Evolutionary conservation across 768 basidiomycete species (phyloP).

Genomic region (Xerocomellus intermedius): DNA sequence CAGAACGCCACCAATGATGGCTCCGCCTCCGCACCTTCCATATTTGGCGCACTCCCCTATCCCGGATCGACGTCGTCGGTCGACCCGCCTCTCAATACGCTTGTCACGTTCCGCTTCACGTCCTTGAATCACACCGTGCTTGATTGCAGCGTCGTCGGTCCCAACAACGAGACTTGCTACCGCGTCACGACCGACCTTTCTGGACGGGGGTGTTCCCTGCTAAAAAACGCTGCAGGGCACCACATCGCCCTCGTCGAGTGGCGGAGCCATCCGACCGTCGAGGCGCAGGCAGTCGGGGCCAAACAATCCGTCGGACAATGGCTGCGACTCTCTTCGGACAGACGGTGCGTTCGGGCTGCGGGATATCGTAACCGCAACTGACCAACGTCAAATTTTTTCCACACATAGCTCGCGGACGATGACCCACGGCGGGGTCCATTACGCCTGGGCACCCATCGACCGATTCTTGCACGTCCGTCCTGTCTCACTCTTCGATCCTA

Average conservation of each 20-base stretch:
- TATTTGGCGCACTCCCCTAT: conserved; percentile 65
- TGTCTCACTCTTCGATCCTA: too few species aligned
- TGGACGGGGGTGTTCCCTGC: conserved; percentile 51
- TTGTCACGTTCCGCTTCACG: conserved; percentile 49
- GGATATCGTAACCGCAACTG: background rate
- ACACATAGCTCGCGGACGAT: conserved; percentile 46
- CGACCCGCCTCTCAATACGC: conserved; percentile 31
- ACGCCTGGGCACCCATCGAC: conserved; percentile 56
- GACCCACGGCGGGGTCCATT: conserved; percentile 48
- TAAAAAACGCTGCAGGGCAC: conserved; percentile 48
- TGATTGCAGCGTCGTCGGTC: conserved; percentile 53
- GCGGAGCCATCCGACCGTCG: conserved; percentile 47
- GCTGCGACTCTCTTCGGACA: conserved; percentile 51
- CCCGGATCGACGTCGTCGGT: conserved; percentile 30
- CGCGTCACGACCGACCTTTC: conserved; percentile 45
- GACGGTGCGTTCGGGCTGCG: conserved; percentile 32
- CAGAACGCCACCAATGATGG: conserved; percentile 20
- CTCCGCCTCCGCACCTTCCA: conserved; percentile 39
- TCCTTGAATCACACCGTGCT: conserved; percentile 50
- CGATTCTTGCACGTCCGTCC: conserved; percentile 42
- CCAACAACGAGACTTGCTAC: conserved; percentile 48
- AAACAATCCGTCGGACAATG: conserved; percentile 53
- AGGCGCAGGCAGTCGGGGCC: conserved; percentile 48
- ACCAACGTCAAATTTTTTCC: too few species aligned
- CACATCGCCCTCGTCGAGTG: conserved; percentile 59